phyloP scores from a whole-genome alignment of 257 asterid genomes.

The Solanum pimpinellifolium region DNA sequence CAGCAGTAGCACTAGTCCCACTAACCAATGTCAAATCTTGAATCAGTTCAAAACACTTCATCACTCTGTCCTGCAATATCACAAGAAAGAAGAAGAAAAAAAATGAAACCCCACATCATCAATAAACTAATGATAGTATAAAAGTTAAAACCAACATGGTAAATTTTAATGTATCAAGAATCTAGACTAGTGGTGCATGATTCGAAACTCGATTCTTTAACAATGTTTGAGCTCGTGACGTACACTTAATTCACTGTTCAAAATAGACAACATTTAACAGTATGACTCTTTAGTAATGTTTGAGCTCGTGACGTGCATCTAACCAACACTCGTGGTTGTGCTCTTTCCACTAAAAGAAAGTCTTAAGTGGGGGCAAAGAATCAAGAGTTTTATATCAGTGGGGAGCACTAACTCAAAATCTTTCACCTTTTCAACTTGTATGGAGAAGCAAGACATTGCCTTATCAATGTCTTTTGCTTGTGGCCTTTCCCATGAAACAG shows the following conservation, averaged over 20 bases:
- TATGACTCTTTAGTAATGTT: background rate
- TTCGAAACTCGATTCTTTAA: background rate
- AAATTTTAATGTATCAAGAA: background rate
- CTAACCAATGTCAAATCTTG: constrained; percentile 36
- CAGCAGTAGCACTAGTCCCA: constrained; percentile 2
- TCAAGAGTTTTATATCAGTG: background rate
- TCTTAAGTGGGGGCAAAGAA: background rate
- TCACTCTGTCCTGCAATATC: constrained; percentile 47
- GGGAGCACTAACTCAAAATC: background rate
- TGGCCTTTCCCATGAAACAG: constrained; percentile 35
- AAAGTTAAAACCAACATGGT: background rate
- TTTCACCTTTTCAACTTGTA: constrained; percentile 46
- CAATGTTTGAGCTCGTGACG: background rate
- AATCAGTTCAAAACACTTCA: constrained; percentile 48
- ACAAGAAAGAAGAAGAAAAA: background rate
- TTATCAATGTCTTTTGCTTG: constrained; percentile 29
- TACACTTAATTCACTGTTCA: background rate
- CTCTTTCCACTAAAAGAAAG: background rate
- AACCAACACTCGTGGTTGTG: background rate
- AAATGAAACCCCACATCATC: background rate
- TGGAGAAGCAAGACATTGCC: constrained; percentile 32
- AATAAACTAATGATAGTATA: background rate
- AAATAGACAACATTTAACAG: background rate
- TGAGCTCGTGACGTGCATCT: background rate
- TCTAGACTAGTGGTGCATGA: constrained; percentile 4